These are phyloP conservation scores for Luffa acutangula DNA, from an alignment of 306 rosid species.

Conservation along the genomic window DNA sequence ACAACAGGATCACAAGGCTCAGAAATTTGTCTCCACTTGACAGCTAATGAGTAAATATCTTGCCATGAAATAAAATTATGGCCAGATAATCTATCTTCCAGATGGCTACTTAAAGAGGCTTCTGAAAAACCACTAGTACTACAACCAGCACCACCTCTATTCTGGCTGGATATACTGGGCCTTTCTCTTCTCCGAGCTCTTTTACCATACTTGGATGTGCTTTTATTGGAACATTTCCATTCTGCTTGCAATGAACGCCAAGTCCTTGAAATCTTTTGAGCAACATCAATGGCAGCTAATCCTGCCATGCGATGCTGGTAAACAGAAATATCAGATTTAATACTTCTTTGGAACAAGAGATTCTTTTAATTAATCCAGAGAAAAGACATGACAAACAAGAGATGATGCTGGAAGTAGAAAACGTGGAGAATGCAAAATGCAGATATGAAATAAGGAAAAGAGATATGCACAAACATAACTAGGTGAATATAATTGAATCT, in stretches of 20 bases:
- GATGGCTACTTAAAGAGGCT: constrained; percentile 31
- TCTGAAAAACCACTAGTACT: constrained; percentile 67
- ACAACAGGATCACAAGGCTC: constrained; percentile 93
- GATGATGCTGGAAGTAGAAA: background rate
- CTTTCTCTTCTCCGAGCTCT: constrained; percentile 81
- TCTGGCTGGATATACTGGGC: constrained; percentile 60
- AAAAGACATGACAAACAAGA: background rate
- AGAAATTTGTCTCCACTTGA: constrained; percentile 86
- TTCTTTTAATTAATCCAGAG: background rate
- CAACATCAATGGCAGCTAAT: constrained; percentile 89
- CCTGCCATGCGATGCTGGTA: constrained; percentile 99
- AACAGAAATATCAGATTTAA: constrained; percentile 12
- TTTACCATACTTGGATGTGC: constrained; percentile 59
- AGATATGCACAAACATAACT: background rate
- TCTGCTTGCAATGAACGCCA: constrained; percentile 76
- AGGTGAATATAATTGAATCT: background rate
- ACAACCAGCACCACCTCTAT: constrained; percentile 97
- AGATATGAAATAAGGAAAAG: background rate
- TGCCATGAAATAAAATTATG: constrained; percentile 62
- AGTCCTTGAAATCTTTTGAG: constrained; percentile 88
- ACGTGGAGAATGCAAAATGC: background rate
- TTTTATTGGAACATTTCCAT: constrained; percentile 66
- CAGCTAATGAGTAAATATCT: constrained; percentile 69
- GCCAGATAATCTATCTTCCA: constrained; percentile 58
- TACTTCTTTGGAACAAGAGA: background rate